A percentile compares a stretch with the other conserved stretches of the same genome.
Evolutionary conservation across 1,284 basidiomycete species (phyloP).

Genomic region (Gomphus bonarii): DNA sequence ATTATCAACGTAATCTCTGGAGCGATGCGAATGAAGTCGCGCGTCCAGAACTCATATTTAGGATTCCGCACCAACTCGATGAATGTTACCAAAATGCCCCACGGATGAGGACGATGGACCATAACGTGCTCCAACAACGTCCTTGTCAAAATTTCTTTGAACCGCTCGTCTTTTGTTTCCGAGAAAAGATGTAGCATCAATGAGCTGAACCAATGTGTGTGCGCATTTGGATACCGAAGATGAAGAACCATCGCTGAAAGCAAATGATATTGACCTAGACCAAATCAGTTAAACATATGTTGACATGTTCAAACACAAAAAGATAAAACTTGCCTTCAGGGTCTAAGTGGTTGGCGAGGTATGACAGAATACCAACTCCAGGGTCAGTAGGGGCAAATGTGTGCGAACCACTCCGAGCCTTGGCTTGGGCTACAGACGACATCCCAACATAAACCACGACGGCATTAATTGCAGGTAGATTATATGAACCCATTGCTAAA

Average conservation of each 20-base stretch:
- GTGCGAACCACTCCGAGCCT: slow-evolving; percentile 68
- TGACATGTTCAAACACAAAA: no score
- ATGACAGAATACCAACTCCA: slow-evolving; percentile 71
- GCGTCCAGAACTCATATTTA: slow-evolving; percentile 82
- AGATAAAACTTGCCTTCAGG: slow-evolving; percentile 73
- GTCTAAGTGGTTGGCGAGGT: no score
- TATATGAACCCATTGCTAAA: slow-evolving; percentile 61
- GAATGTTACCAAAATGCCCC: slow-evolving; percentile 43
- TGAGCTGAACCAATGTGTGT: slow-evolving; percentile 92
- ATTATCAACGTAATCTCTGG: slow-evolving; percentile 75
- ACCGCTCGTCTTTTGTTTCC: slow-evolving; percentile 65
- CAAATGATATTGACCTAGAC: slow-evolving; percentile 82
- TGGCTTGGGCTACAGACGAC: slow-evolving; percentile 77
- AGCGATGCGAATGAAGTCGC: slow-evolving; percentile 69
- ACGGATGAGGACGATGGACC: slow-evolving; percentile 37
- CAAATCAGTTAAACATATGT: not conserved
- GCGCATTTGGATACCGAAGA: slow-evolving; percentile 91
- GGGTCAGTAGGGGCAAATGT: slow-evolving; percentile 75
- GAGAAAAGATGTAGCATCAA: slow-evolving; percentile 83
- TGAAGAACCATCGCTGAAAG: slow-evolving; percentile 77
- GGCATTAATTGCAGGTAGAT: slow-evolving; percentile 83
- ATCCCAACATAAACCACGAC: slow-evolving; percentile 96
- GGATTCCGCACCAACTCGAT: slow-evolving; percentile 81
- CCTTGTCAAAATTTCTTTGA: slow-evolving; percentile 85
- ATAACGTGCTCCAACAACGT: slow-evolving; percentile 91